Percentiles rank a stretch among this genome's conserved stretches.
Evolutionary conservation across 78 protist species (phyloP).

Genomic region (Neovahlkampfia damariscottae): DNA sequence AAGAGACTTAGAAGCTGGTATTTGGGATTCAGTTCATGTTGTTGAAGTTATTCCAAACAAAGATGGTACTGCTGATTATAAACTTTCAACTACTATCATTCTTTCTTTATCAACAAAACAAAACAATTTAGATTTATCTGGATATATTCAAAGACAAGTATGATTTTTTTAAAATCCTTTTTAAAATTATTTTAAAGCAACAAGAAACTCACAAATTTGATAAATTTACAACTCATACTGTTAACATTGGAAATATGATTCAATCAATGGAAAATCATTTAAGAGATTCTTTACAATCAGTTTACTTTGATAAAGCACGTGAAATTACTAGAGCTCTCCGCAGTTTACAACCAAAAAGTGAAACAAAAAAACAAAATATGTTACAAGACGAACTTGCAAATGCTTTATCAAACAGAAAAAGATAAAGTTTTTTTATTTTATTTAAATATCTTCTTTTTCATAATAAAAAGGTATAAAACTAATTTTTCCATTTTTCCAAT

Average conservation of each 20-base stretch:
- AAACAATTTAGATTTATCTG: not conserved
- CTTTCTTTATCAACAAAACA: constrained; percentile 59
- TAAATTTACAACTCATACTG: constrained; percentile 58
- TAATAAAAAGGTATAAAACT: not conserved
- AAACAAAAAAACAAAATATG: not conserved
- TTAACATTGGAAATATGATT: constrained; percentile 87
- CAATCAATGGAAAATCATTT: constrained; percentile 83
- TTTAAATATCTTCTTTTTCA: not conserved
- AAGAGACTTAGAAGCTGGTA: constrained; percentile 65
- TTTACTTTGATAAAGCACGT: constrained; percentile 90
- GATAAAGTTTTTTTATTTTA: no score
- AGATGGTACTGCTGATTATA: constrained; percentile 47
- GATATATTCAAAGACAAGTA: not conserved
- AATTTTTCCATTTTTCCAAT: not conserved
- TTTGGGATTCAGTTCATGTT: constrained; percentile 94
- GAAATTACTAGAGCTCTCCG: constrained; percentile 62
- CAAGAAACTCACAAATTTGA: constrained; percentile 36
- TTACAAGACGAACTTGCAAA: not conserved
- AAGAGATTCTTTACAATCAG: constrained; percentile 67
- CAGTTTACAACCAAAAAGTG: not conserved
- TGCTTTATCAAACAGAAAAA: not conserved
- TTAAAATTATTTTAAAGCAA: constrained; percentile 35
- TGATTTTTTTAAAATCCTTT: no score
- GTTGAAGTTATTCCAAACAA: constrained; percentile 59
- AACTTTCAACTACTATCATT: constrained; percentile 88